Conservation (phyloP, 1,284 basidiomycete genomes). For the Boletus chippewaensis region DNA sequence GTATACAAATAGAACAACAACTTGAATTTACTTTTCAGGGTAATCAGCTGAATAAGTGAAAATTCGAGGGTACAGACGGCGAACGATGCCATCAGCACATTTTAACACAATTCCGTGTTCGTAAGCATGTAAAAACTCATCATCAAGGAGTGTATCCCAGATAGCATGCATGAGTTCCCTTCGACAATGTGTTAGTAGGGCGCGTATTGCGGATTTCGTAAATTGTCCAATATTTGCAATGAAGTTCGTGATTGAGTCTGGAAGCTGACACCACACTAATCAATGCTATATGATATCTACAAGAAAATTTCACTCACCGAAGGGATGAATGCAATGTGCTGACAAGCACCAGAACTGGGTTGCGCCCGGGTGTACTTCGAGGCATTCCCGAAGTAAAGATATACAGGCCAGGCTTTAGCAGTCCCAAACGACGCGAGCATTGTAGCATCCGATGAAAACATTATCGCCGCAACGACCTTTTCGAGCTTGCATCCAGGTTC, state of each 20-base stretch:
- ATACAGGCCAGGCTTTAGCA: constrained; percentile 29
- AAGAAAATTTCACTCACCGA: not conserved
- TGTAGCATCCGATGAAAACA: constrained; percentile 5
- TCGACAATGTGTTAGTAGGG: not conserved
- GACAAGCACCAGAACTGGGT: not conserved
- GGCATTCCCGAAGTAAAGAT: constrained; percentile 34
- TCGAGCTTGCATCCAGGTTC: too few species aligned
- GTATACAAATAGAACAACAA: not conserved
- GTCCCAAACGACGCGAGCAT: not conserved
- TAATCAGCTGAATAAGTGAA: constrained; percentile 33
- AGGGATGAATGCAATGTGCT: constrained; percentile 4
- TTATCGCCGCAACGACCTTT: not conserved
- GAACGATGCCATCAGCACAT: constrained; percentile 23
- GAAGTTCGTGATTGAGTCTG: not conserved
- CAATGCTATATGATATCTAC: too few species aligned
- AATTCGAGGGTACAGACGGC: constrained; percentile 25
- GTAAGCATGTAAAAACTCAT: constrained; percentile 27
- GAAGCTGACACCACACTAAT: not conserved
- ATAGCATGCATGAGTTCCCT: constrained; percentile 1
- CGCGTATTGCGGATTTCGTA: not conserved
- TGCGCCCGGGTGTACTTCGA: constrained; percentile 30
- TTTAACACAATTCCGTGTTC: constrained; percentile 27
- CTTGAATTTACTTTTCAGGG: constrained; percentile 20
- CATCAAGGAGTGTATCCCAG: constrained; percentile 8
- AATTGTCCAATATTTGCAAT: not conserved